phyloP scores from a whole-genome alignment of 2,329 filamentous ascomycete species.

The Diplodia sapinea region DNA sequence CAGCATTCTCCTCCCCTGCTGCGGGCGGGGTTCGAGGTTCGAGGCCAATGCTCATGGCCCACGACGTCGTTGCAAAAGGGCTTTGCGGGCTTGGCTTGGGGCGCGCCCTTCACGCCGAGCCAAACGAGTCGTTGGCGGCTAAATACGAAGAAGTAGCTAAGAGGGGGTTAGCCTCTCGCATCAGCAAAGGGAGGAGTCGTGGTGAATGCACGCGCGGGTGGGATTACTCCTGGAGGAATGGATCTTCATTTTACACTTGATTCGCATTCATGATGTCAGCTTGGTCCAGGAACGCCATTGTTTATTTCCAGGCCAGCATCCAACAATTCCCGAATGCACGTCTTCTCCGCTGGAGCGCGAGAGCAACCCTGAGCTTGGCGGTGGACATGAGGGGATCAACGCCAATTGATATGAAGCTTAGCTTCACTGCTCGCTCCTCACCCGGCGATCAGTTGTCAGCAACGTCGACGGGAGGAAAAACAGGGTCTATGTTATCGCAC shows the following conservation, averaged over 20 bases:
- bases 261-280: background rate
- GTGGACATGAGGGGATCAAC: no score
- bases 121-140: background rate
- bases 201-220: background rate
- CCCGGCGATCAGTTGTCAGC: no score
- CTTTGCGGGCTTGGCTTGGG: background rate
- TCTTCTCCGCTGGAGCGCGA: no score
- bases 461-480: no score
- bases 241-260: background rate
- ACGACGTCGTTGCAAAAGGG: background rate
- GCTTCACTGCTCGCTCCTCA: no score
- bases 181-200: background rate
- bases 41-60: background rate
- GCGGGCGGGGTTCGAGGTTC: no score
- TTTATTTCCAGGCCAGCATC: background rate
- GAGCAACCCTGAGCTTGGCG: no score
- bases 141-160: background rate
- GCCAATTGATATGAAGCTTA: no score
- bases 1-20: no score
- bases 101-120: background rate
- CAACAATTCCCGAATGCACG: no score
- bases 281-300: background rate
- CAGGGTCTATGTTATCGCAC: no score
- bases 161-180: background rate
- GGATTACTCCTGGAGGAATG: background rate